Base-by-base conservation (phyloP, 176 grass and related monocot species). In the Triticum timopheevii region DNA sequence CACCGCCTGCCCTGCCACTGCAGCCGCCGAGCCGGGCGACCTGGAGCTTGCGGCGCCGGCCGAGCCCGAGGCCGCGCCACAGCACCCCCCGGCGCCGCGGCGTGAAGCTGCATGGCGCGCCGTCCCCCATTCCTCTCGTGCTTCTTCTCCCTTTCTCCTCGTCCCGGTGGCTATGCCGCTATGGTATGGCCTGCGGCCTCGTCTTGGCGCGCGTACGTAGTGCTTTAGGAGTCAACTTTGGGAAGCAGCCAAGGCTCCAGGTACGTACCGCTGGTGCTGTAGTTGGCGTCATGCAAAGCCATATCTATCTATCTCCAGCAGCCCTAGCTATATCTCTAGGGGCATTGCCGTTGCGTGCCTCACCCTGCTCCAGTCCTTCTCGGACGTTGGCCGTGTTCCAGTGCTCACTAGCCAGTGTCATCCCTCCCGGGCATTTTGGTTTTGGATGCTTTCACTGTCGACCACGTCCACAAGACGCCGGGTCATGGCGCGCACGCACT, bases 91-190 rank as follows among this genome's bases (percentile, higher is more conserved):
- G 68, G 31, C 80, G 80, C 1, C 10, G 8, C 54, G 56, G 74
- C 84, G 31, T 67, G 89, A 56, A 65, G 73, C n/a, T 81, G 88
- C 82, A 76, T 76, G 88, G 61, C 30, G 16, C 65, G 16, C 12
- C 84, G 24, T 30, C 84, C 24, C 13, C 42, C 89, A 87, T 86
- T n/a, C 42, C 10, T 27, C 24, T 13, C 23, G 2, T 34, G 39
- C 3, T 3, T 59, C 36, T n/a, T 8, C 12, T 76, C 24, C 12
- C 72, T 49, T 34, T 4, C 2, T n/a, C 31, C 15, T 23, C 39
- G 19, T 34, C 30, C 34, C 49, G 28, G 31, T 38, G 52, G 31
- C 54, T 52, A 19, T 12, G 8, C 45, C 35, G 35, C 35, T 36
- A 39, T 8, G 38, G 38, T 30, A 20, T n/a, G 62, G 40, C 79